Percentiles rank a stretch among this genome's conserved stretches.
These are phyloP conservation scores for Exophiala bonariae DNA, from an alignment of 2,329 filamentous ascomycete genomes.

Conservation along the genomic window DNA sequence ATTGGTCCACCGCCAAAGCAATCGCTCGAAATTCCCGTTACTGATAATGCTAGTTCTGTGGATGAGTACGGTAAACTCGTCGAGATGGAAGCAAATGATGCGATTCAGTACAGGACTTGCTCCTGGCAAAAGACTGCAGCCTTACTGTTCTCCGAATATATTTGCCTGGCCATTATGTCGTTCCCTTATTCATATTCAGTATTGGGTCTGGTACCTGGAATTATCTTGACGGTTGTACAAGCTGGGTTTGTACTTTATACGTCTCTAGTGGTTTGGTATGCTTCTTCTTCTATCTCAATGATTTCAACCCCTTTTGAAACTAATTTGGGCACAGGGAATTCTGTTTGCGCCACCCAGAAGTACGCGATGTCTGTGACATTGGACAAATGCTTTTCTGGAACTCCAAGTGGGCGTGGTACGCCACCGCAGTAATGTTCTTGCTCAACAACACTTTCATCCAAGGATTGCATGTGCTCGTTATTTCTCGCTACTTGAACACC, in stretches of 20 bases:
- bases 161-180: slow-evolving; percentile 90
- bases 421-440: slow-evolving; percentile 81
- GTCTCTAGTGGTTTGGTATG: slow-evolving; percentile 63
- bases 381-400: slow-evolving; percentile 94
- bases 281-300: slow-evolving; percentile 5
- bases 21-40: slow-evolving; percentile 8
- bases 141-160: slow-evolving; percentile 91
- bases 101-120: slow-evolving; percentile 90
- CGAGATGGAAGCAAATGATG: slow-evolving; percentile 71
- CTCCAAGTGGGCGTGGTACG: slow-evolving; percentile 68
- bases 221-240: slow-evolving; percentile 79
- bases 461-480: slow-evolving; percentile 36
- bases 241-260: slow-evolving; percentile 82
- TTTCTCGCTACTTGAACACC: slow-evolving; percentile 27
- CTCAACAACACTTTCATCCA: slow-evolving; percentile 93
- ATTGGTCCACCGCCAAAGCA: slow-evolving; percentile 26
- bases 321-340: slow-evolving; percentile 66
- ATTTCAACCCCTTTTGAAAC: slow-evolving; percentile 25
- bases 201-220: slow-evolving; percentile 79
- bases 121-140: slow-evolving; percentile 94
- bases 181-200: slow-evolving; percentile 92
- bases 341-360: slow-evolving; percentile 84
- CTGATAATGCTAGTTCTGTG: slow-evolving; percentile 37
- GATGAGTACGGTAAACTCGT: slow-evolving; percentile 59
- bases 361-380: slow-evolving; percentile 90